Evolutionary conservation across 106 monocot species (phyloP).

Genomic region (Acorus calamus): DNA sequence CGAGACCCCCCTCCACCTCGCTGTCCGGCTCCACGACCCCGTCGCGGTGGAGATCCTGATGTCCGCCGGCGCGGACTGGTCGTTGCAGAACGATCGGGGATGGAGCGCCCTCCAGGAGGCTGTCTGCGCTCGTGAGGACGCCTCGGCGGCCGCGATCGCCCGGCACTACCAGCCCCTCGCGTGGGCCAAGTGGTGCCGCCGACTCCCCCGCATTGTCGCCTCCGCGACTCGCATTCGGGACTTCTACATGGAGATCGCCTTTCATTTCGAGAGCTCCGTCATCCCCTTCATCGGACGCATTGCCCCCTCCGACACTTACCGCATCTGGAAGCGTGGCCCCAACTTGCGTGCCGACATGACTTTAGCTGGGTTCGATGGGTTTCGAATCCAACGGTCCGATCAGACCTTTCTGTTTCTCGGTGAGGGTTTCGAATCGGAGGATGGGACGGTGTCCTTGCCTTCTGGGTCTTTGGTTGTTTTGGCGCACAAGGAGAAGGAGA

Average conservation of each 20-base stretch:
- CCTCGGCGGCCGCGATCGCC: constrained; percentile 73
- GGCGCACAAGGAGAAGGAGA: constrained; percentile 89
- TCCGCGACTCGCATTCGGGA: constrained; percentile 66
- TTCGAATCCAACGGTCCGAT: constrained; percentile 80
- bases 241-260: constrained; percentile 99
- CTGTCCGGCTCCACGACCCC: constrained; percentile 75
- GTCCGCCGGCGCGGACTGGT: constrained; percentile 98
- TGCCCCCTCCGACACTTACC: constrained; percentile 84
- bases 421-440: constrained; percentile 33
- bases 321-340: constrained; percentile 91
- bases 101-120: constrained; percentile 97
- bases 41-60: constrained; percentile 83
- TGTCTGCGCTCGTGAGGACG: constrained; percentile 77
- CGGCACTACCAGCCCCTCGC: constrained; percentile 94
- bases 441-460: constrained; percentile 20
- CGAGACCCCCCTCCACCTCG: constrained; percentile 97
- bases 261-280: constrained; percentile 97
- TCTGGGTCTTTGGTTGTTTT: constrained; percentile 83
- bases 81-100: constrained; percentile 88
- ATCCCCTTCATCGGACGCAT: constrained; percentile 91
- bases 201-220: constrained; percentile 75
- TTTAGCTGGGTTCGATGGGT: constrained; percentile 88
- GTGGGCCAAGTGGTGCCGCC: constrained; percentile 98
- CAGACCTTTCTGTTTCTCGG: constrained; percentile 94
- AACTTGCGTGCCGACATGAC: constrained; percentile 93